Conservation (phyloP, 306 rosid species). For the Biancaea sappan region DNA sequence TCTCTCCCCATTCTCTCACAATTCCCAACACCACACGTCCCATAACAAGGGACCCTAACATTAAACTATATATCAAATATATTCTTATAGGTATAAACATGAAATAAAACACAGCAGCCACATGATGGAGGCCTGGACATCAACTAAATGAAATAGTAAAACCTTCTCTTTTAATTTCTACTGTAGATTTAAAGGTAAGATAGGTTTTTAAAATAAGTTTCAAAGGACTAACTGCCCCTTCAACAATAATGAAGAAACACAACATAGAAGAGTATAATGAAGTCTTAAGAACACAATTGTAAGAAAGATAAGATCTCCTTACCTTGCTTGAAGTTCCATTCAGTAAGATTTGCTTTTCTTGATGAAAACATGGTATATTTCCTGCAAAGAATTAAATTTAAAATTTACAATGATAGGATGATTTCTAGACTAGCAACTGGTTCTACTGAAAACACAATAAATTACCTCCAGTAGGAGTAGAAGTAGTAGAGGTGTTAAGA, state of each 20-base stretch:
- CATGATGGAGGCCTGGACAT: conserved; percentile 20
- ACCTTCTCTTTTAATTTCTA: neutral
- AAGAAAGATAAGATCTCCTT: conserved; percentile 44
- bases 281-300: conserved; percentile 13
- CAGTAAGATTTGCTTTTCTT: conserved; percentile 53
- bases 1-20: too few relatives aligned
- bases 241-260: neutral
- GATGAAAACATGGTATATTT: conserved; percentile 50
- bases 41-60: too few relatives aligned
- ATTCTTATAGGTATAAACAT: neutral
- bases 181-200: neutral
- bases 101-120: neutral
- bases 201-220: neutral
- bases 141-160: conserved; percentile 15
- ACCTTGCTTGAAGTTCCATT: conserved; percentile 54
- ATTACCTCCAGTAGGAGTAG: conserved; percentile 72
- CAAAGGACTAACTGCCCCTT: conserved; percentile 20
- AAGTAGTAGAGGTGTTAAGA: conserved; percentile 33
- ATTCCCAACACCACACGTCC: too few relatives aligned
- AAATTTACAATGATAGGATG: conserved; percentile 30
- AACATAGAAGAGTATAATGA: conserved; percentile 10
- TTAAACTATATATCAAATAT: neutral
- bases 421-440: conserved; percentile 21
- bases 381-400: conserved; percentile 42
- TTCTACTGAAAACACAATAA: conserved; percentile 33